Evolutionary conservation across 139 green algal species (phyloP).

Genomic region (Trebouxia sp.): DNA sequence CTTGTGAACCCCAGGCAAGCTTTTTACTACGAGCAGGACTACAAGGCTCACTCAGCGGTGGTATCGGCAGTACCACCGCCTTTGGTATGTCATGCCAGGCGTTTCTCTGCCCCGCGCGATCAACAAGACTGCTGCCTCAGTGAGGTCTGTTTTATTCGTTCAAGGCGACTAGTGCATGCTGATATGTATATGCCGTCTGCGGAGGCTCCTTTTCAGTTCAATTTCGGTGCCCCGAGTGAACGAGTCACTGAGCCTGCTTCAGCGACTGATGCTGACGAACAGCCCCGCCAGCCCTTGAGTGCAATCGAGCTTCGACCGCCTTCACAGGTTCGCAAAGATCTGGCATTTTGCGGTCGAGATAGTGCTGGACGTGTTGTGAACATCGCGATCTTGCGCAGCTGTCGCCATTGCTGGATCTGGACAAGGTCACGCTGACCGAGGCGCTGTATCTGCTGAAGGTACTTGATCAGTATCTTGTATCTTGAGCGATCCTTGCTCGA

Average conservation of each 20-base stretch:
- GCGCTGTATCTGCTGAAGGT: constrained; percentile 13
- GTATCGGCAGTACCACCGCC: no score
- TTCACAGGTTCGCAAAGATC: background rate
- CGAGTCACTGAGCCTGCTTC: no score
- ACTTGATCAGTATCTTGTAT: constrained; percentile 1
- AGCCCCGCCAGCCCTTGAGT: background rate
- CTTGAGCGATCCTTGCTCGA: no score
- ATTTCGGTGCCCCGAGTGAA: background rate
- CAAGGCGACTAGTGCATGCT: no score
- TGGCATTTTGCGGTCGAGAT: background rate
- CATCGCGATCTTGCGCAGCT: background rate
- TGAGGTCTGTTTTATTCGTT: no score
- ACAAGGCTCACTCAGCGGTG: no score
- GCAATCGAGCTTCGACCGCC: background rate
- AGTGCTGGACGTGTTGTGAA: no score
- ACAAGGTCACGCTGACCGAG: background rate
- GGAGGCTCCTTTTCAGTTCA: constrained; percentile 14
- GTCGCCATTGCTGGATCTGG: background rate
- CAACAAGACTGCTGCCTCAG: no score
- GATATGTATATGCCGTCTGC: background rate
- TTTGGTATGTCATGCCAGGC: no score
- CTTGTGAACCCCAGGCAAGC: no score
- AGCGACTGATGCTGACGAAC: background rate
- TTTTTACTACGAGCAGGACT: no score
- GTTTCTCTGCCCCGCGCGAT: no score